Base-by-base conservation (phyloP, 2,329 filamentous ascomycete genomes). In the Hymenoscyphus fructigenus region DNA sequence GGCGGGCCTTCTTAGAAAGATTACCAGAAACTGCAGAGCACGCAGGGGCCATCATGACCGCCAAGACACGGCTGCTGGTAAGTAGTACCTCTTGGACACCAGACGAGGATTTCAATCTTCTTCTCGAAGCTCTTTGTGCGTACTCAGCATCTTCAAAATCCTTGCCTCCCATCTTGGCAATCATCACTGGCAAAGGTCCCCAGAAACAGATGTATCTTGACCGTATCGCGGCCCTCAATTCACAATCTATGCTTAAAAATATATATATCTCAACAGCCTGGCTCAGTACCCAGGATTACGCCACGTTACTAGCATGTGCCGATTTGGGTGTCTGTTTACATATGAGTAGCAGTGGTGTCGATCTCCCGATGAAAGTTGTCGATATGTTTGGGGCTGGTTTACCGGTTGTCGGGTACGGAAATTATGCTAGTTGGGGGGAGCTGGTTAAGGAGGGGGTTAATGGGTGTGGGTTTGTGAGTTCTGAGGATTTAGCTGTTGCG, bases 281-380 rank as follows among this genome's bases (percentile, higher is more conserved):
- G 90, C 84, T 99, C 20, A 90, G 87, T 9, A 89, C 91, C 5
- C 82, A 86, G 62, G 91, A 97, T 76, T 99, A 99, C 75, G 94
- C 95, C 0, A 83, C 82, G 0, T 83, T 99, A 3, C 86, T 99
- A 34, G 91, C 90, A 12, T 89, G 89, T 56, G 93, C 95, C 2
- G 94, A 97, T 72, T 81, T 99, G 0, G 95, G 95, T 10, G 87
- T 99, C 28, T 96, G 92, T 64, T 81, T 99, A 29, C 95, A 99
- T 79, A 97, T 88, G 69, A 97, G 93, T 15, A 96, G 91, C 70
- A 97, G 92, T 2, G 95, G 95, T 1, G 93, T 99, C 0, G 95
- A 99, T 77, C 81, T 99, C 23, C 95, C 95, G 0, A 99, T 99
- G 95, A 99, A 99, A 79, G 93, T 99, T 0, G 93, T 99, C 15